Percentiles rank a stretch among this genome's conserved stretches.
phyloP scores from a whole-genome alignment of 2,329 filamentous ascomycete genomes.

The Juglanconis oblonga region DNA sequence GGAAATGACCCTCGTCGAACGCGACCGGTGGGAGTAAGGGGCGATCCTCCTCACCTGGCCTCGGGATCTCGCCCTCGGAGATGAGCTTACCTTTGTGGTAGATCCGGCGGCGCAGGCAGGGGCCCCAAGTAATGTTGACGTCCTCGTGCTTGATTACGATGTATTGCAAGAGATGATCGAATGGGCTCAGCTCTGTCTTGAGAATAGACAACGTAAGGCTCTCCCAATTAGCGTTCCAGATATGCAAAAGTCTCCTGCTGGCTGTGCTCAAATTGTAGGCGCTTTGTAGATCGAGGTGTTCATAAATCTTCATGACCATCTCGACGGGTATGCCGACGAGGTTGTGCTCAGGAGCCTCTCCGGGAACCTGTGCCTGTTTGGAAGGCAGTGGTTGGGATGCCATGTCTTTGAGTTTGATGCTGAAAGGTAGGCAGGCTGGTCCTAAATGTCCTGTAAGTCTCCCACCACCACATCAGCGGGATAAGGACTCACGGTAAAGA shows the following conservation, averaged over 20 bases:
- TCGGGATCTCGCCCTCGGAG: conserved; percentile 5
- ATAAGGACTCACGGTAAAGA: background rate
- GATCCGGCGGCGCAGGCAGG: conserved; percentile 37
- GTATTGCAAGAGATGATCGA: conserved; percentile 45
- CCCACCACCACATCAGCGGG: background rate
- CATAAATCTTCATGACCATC: conserved; percentile 46
- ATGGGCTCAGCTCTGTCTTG: conserved; percentile 39
- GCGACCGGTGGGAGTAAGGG: conserved; percentile 1
- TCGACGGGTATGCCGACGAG: conserved; percentile 41
- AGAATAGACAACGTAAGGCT: conserved; percentile 42
- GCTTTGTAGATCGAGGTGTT: conserved; percentile 39
- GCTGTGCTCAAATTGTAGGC: conserved; percentile 37
- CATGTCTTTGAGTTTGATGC: background rate
- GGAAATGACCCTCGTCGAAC: conserved; percentile 26
- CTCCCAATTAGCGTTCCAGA: conserved; percentile 40
- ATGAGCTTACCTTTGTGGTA: conserved; percentile 38
- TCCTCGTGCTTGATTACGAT: conserved; percentile 41
- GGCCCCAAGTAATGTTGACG: conserved; percentile 27
- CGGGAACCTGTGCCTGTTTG: background rate
- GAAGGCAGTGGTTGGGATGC: background rate
- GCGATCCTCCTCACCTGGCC: background rate
- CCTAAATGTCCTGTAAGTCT: too few relatives aligned
- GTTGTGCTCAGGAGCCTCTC: background rate
- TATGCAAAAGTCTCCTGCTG: conserved; percentile 35
- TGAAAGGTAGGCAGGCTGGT: too few relatives aligned